These are phyloP conservation scores for Tricholoma sp. DNA, from an alignment of 768 basidiomycete species.

Conservation along the genomic window DNA sequence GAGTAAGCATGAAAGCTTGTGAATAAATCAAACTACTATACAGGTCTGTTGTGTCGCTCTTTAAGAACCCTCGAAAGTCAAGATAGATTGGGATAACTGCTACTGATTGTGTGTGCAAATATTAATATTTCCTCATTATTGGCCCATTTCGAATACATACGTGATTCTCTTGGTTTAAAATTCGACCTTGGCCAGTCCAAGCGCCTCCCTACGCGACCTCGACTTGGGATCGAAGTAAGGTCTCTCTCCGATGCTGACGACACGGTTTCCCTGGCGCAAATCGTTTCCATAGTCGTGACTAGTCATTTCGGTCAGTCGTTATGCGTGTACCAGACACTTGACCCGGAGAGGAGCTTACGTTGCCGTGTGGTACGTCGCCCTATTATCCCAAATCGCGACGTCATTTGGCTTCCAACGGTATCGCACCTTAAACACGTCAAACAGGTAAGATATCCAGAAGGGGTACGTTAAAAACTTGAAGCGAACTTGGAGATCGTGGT, in stretches of 20 bases:
- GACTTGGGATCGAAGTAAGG: slow-evolving; percentile 15
- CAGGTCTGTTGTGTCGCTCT: too few relatives aligned
- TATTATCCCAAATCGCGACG: slow-evolving; percentile 61
- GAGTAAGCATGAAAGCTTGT: too few relatives aligned
- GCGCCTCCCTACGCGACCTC: slow-evolving; percentile 10
- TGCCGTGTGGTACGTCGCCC: slow-evolving; percentile 43
- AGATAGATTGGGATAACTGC: too few relatives aligned
- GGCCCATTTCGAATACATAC: not conserved
- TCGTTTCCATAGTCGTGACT: slow-evolving; percentile 31
- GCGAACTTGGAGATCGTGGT: slow-evolving; percentile 51
- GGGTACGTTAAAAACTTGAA: not conserved
- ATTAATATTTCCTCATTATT: too few relatives aligned
- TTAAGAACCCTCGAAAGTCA: too few relatives aligned
- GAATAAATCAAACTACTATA: too few relatives aligned
- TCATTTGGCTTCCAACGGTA: slow-evolving; percentile 49
- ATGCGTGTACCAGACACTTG: not conserved
- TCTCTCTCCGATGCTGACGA: slow-evolving; percentile 18
- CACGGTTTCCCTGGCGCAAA: slow-evolving; percentile 42
- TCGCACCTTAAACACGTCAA: slow-evolving; percentile 27
- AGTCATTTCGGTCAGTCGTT: not conserved
- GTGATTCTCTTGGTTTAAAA: not conserved
- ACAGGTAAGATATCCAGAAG: not conserved
- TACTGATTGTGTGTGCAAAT: not conserved
- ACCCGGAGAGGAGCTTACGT: slow-evolving; percentile 24
- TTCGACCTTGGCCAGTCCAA: slow-evolving; percentile 2